Base-by-base conservation (phyloP, 2,329 filamentous ascomycete genomes). In the Fusarium multiceps region DNA sequence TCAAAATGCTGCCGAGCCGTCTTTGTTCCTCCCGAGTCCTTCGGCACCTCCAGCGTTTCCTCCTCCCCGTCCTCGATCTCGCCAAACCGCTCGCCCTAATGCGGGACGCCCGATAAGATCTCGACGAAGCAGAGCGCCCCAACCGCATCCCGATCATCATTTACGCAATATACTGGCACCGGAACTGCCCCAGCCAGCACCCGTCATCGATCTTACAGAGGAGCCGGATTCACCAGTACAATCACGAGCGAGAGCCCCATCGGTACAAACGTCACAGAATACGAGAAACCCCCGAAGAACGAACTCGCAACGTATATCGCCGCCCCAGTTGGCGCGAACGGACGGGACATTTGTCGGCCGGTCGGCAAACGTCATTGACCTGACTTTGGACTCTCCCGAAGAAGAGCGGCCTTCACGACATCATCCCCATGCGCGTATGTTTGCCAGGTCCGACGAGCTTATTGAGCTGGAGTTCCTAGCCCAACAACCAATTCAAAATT, bases 151-250 rank as follows among this genome's bases (percentile, higher is more conserved):
- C 14, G 21, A 47, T 20, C 69, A 63, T 28, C 62, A 42, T 47
- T 47, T 55, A 43, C 50, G 65, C 20, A 62, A 43, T 28, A 42
- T 42, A 20, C 57, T 54, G 23, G 49, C 45, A 12, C 54, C 57
- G 16, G 32, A 50, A 16, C 60, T 64, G 45, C 48, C 51, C n/a
- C 71, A 69, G 49, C 59, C 34, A 41, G 54, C 77, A 8, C 69
- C 79, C 20, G 76, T 86, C 16, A 87, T 87, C 45, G 85, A 87
- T 60, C 75, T 87, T 49, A 87, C 85, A 1, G 80, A 79, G 12
- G 85, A 86, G 67, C 83, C 84, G 0, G 84, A 86, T 72, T 85
- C 83, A 20, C 83, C 84, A 8, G 64, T 73, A 10, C 71, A 81
- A 48, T 78, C 79, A 69, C 78, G 81, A 43, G 61, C 59, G 23